phyloP scores from a whole-genome alignment of 2,329 filamentous ascomycete genomes.

The Xylariales sp. region DNA sequence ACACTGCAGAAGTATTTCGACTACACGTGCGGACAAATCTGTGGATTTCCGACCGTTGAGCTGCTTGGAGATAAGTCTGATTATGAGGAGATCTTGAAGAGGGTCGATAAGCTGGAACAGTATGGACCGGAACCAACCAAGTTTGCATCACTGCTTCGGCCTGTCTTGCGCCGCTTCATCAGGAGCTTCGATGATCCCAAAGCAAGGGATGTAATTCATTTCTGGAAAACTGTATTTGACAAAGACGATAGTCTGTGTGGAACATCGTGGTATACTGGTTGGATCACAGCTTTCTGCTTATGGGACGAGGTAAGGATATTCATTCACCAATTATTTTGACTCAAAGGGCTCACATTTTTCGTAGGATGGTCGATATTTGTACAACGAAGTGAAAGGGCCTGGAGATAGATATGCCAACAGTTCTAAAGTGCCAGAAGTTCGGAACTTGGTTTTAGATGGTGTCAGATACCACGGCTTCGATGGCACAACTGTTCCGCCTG shows the following conservation, averaged over 20 bases:
- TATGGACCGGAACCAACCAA: conserved; percentile 22
- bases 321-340: no score
- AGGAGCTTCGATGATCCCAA: background rate
- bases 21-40: no score
- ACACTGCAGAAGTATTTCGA: conserved; percentile 44
- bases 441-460: no score
- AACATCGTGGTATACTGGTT: background rate
- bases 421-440: no score
- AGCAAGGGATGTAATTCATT: background rate
- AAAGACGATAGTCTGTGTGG: background rate
- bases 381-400: no score
- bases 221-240: background rate
- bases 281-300: background rate
- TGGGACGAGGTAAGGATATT: no score
- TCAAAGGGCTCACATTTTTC: no score
- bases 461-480: no score
- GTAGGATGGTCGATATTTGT: no score
- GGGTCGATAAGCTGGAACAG: conserved; percentile 30
- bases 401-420: no score
- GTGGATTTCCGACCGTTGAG: conserved; percentile 43
- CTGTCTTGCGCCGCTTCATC: background rate
- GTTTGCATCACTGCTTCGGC: background rate
- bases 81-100: conserved; percentile 29
- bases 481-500: no score
- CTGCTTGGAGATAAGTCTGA: conserved; percentile 42